Base-by-base conservation (phyloP, 371 early-diverging fungal genomes). In the Smittium culicis region DNA sequence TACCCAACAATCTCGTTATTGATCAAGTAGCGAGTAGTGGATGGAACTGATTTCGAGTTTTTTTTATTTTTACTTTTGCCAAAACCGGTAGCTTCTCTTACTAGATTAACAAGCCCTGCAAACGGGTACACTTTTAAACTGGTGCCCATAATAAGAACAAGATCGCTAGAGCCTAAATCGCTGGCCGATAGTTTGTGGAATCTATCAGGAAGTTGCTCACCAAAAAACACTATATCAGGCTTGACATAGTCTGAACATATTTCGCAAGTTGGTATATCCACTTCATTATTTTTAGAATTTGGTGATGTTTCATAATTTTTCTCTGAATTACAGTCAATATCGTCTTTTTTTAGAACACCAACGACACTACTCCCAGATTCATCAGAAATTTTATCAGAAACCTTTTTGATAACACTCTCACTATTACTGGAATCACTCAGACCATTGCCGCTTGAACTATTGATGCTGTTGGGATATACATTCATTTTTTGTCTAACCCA, bases 151-250 rank as follows among this genome's bases (percentile, higher is more conserved):
- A 97, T 89, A 71, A 96, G 87, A 32, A 94, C 74, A 61, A 94
- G 73, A 67, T 97, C 96, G 60, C 91, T 89, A 16, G 71, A 56
- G 25, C 76, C 73, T 71, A 90, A 86, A 67, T 89, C 89, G 79
- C 86, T 86, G 34, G 80, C 76, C 0, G 79, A 62, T 5, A 73
- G 71, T 1, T 79, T 68, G 70, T 84, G 84, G 71, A 93, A 95
- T 54, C 86, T 82, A 1, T 75, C 65, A 2, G 97, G 97, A 58
- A 97, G 80, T 31, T 77, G 72, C 73, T 97, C 93, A 25, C 96
- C 96, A 77, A 97, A 97, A 69, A 97, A 97, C 0, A 90, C 88
- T 64, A 97, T 97, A 69, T 91, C 87, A 1, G 96, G 96, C 71
- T 96, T 96, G 68, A 96, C 84, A 28, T 88, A 75, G 16, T 86